Evolutionary conservation across 805 yeast genomes (phyloP).

Genomic region (Phaffomyces antillensis): DNA sequence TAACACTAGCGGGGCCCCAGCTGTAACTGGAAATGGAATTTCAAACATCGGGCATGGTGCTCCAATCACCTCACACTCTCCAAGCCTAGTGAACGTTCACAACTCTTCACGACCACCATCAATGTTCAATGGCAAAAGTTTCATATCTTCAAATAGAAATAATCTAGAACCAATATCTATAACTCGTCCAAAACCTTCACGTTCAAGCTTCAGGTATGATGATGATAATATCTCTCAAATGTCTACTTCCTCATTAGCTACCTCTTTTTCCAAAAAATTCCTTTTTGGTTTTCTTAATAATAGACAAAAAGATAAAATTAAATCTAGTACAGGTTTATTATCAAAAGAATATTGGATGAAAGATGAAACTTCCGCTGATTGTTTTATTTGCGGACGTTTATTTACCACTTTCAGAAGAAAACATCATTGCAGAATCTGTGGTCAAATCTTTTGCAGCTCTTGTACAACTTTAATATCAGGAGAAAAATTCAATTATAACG

Average conservation of each 20-base stretch:
- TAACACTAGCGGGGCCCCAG: neutral
- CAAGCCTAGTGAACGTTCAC: constrained; percentile 14
- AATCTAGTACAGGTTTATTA: constrained; percentile 21
- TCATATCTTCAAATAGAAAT: neutral
- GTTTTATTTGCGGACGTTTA: constrained; percentile 72
- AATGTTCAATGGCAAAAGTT: constrained; percentile 8
- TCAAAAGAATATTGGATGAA: constrained; percentile 90
- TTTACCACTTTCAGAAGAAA: constrained; percentile 84
- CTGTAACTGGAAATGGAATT: neutral
- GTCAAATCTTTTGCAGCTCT: constrained; percentile 83
- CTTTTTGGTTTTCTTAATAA: constrained; percentile 34
- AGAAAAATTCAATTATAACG: constrained; percentile 52
- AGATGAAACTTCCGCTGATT: constrained; percentile 84
- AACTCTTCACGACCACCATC: constrained; percentile 18
- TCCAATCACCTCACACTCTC: constrained; percentile 12
- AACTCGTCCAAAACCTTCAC: constrained; percentile 1
- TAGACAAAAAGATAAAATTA: constrained; percentile 19
- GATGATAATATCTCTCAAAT: constrained; percentile 28
- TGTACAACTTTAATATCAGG: constrained; percentile 75
- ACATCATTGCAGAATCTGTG: constrained; percentile 94
- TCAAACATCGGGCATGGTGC: constrained; percentile 3
- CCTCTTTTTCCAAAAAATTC: constrained; percentile 35
- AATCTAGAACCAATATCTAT: neutral
- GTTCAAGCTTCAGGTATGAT: constrained; percentile 19
- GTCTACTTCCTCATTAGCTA: constrained; percentile 35